Conservation (phyloP, 208 protist genomes). For the Crithidia thermophila region DNA sequence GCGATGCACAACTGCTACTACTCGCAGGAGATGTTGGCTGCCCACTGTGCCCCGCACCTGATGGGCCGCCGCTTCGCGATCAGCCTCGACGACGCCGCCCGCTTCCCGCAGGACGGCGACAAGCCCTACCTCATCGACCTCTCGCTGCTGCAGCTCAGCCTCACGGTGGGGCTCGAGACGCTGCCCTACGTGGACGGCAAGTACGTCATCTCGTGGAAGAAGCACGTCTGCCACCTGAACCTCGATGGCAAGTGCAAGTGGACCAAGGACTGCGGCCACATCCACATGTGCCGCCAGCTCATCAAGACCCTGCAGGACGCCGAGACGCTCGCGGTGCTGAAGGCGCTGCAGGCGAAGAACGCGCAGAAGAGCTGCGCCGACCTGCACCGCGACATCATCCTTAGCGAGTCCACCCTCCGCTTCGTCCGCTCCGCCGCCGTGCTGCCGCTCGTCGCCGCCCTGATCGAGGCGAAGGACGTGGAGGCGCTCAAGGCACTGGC, state of each 20-base stretch:
- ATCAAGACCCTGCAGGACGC: conserved; percentile 31
- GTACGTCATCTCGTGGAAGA: conserved; percentile 45
- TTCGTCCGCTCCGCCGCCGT: conserved; percentile 37
- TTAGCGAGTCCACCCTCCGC: conserved; percentile 27
- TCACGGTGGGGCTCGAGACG: conserved; percentile 52
- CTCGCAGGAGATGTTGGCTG: conserved; percentile 51
- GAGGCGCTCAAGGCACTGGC: conserved; percentile 34
- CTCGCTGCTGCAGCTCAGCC: conserved; percentile 40
- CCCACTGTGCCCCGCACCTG: conserved; percentile 41
- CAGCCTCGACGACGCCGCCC: conserved; percentile 35
- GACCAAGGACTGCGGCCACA: conserved; percentile 67
- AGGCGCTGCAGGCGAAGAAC: conserved; percentile 27
- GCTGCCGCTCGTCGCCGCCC: conserved; percentile 33
- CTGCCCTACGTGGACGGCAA: conserved; percentile 31
- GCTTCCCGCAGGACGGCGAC: conserved; percentile 22
- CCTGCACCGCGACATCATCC: conserved; percentile 37
- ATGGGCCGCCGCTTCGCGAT: conserved; percentile 34
- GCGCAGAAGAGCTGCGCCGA: conserved; percentile 15
- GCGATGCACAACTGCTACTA: conserved; percentile 65
- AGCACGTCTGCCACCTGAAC: conserved; percentile 50
- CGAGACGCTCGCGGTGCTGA: conserved; percentile 34
- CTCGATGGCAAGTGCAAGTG: conserved; percentile 58
- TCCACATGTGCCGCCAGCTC: conserved; percentile 55
- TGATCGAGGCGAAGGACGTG: conserved; percentile 29
- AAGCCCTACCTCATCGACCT: conserved; percentile 38